Evolutionary conservation across 192 early-diverging fungal species (phyloP), one percentile per base, ranked within the genome.

Genomic region (Coemansia sp.): DNA sequence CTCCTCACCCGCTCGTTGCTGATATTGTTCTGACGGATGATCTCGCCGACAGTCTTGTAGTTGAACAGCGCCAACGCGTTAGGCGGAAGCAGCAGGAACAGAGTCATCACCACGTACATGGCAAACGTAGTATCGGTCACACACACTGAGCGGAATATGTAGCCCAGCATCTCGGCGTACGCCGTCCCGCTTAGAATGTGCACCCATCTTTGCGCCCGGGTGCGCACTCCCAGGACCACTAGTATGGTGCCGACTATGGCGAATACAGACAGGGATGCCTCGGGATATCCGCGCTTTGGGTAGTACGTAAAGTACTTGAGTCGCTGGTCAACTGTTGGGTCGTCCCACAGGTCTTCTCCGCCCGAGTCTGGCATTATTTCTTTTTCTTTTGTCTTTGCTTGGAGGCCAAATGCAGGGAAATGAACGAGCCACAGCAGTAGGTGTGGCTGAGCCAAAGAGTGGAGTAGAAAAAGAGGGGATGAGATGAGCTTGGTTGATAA

Each of bases 11-110:
- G 58, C 5, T 55, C 44, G 4, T 43, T 49, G 5, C 55, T 67
- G 0, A 4, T 12, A 0, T 22, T 16, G 10, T 63, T 58, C 7
- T 71, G 32, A 6, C 62, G 41, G 19, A 81, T 76, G 4, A 81
- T 73, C 14, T 70, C 70, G 14, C 64, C 74, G 5, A 67, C 58
- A 0, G 74, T 69, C 50, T 81, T 81, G 65, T 81, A 81, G 67
- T 81, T 81, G 32, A 48, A 69, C 70, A 81, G 41, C 1, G 79
- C 79, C 39, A 81, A 53, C 0, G 74, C 70, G 44, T 81, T 81
- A 0, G 67, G 66, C 54, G 79, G 79, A 17, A 81, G 61, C 25
- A 81, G 50, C 2, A 81, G 61, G 25, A 81, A 76, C 13, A 81
- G 64, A 42, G 67, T 75, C 79, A 76, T 75, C 12, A 70, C 22